Conservation (phyloP, 2,329 filamentous ascomycete genomes). For the Cladosporium sphaerospermum region DNA sequence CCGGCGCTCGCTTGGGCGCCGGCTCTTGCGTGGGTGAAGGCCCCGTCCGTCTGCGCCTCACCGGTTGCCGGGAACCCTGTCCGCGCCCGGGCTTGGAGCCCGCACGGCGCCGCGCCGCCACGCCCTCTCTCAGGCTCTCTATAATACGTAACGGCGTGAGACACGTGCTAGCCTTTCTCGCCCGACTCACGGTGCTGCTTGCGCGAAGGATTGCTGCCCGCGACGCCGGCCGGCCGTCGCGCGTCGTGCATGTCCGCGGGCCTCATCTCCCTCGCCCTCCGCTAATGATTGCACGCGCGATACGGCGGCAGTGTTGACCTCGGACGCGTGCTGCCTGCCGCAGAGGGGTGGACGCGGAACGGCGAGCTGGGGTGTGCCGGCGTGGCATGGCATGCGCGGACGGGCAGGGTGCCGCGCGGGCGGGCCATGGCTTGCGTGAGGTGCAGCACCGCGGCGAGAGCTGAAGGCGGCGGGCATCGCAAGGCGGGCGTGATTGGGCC, state of each 20-base stretch:
- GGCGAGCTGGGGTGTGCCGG: too few species aligned
- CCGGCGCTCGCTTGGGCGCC: too few species aligned
- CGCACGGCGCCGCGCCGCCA: too few species aligned
- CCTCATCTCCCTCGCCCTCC: not conserved
- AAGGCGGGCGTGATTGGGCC: not conserved
- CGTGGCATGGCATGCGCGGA: too few species aligned
- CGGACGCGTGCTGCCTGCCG: too few species aligned
- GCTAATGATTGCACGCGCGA: not conserved
- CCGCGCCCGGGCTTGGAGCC: too few species aligned
- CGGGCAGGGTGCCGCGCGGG: too few species aligned
- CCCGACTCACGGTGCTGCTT: not conserved
- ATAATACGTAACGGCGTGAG: constrained; percentile 4
- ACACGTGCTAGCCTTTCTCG: constrained; percentile 6
- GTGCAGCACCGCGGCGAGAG: not conserved
- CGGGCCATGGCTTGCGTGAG: too few species aligned
- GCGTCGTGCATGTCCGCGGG: not conserved
- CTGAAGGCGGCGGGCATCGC: not conserved
- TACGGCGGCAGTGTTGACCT: not conserved
- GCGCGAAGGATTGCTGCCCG: constrained; percentile 4
- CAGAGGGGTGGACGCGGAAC: too few species aligned
- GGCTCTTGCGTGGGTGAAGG: too few species aligned
- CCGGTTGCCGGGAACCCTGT: not conserved
- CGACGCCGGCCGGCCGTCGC: not conserved
- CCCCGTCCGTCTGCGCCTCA: not conserved
- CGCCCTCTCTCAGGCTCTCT: not conserved